Percentiles rank a stretch among this genome's conserved stretches.
phyloP scores from a whole-genome alignment of 23 red algal genomes.

The Cyanidiococcus yangmingshanensis region DNA sequence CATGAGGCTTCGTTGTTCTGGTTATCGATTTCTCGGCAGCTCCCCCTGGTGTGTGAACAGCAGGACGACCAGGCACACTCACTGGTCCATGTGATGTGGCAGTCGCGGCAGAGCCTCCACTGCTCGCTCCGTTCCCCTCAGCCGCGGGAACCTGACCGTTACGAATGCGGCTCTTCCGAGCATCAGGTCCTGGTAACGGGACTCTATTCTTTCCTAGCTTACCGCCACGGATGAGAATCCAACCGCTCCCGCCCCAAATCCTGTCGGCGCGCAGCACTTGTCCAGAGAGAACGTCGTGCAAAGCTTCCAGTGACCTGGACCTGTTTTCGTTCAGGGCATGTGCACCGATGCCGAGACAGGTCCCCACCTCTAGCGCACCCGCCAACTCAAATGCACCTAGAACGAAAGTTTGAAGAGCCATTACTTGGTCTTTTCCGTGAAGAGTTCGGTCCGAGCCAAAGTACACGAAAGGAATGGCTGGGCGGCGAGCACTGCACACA shows the following conservation, averaged over 20 bases:
- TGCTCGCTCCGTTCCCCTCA: neutral
- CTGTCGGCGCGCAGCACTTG: constrained; percentile 4
- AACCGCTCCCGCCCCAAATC: constrained; percentile 7
- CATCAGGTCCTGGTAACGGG: neutral
- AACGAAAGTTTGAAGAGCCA: neutral
- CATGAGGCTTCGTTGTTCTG: no score
- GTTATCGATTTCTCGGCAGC: no score
- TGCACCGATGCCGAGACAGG: neutral
- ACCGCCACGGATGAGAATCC: neutral
- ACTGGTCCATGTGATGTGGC: no score
- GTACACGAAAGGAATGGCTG: no score
- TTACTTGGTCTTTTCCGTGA: no score
- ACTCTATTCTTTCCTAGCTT: neutral
- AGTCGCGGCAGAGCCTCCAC: no score
- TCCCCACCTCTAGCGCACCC: neutral
- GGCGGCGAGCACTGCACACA: no score
- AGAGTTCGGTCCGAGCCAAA: no score
- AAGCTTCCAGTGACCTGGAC: neutral
- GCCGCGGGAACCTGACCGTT: neutral
- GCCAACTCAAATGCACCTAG: neutral
- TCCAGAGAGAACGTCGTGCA: neutral
- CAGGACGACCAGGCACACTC: no score
- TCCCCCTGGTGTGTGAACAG: no score
- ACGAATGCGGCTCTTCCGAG: neutral
- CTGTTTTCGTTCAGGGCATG: neutral